These are phyloP conservation scores for Apophysomyces sp. DNA, from an alignment of 371 early-diverging fungal species.

Conservation along the genomic window DNA sequence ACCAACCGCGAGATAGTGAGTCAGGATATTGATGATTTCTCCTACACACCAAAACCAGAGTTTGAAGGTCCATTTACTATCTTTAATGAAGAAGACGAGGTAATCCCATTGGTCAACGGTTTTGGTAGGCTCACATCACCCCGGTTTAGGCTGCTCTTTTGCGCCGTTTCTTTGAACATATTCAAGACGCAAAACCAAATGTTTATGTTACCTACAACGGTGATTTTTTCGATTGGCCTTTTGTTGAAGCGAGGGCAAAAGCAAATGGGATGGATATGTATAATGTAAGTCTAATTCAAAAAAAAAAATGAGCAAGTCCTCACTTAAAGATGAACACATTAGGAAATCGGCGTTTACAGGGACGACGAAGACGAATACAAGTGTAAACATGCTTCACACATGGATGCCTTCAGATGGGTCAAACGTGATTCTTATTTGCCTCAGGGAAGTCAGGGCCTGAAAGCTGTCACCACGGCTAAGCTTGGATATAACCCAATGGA, in stretches of 20 bases:
- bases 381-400: conserved; percentile 90
- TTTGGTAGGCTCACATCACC: neutral
- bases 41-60: conserved; percentile 97
- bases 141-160: conserved; percentile 63
- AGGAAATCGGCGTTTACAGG: conserved; percentile 87
- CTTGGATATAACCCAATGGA: conserved; percentile 99
- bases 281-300: conserved; percentile 42
- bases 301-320: neutral
- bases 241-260: conserved; percentile 88
- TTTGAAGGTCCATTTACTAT: conserved; percentile 95
- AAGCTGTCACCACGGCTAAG: conserved; percentile 96
- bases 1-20: conserved; percentile 97
- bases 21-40: conserved; percentile 97
- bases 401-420: conserved; percentile 99
- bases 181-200: conserved; percentile 86
- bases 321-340: neutral
- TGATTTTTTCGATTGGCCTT: conserved; percentile 99
- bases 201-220: conserved; percentile 99
- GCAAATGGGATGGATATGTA: conserved; percentile 84
- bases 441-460: conserved; percentile 96
- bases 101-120: conserved; percentile 5
- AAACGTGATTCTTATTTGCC: conserved; percentile 99
- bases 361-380: conserved; percentile 88
- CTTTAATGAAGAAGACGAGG: conserved; percentile 95
- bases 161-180: conserved; percentile 91